Evolutionary conservation across 179 eudicot genomes (phyloP).

Genomic region (Heliamphora pulchella): DNA sequence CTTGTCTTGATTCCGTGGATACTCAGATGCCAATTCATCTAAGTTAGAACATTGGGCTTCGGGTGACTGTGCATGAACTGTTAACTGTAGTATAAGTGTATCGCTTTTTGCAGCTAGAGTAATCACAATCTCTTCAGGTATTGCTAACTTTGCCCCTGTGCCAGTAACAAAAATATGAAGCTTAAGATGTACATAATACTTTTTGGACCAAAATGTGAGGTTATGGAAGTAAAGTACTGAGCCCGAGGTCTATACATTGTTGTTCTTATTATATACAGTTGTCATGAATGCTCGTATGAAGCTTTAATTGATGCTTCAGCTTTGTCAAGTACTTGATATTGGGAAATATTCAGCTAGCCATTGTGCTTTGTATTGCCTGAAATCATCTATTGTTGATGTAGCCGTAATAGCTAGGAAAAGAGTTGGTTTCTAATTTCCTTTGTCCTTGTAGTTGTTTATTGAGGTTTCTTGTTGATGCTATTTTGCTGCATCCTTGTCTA

Average conservation of each 20-base stretch:
- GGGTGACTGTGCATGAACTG: neutral
- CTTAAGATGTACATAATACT: neutral
- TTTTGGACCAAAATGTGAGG: neutral
- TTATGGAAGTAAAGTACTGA: neutral
- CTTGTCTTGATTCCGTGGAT: neutral
- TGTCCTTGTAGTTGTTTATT: neutral
- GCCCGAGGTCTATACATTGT: neutral
- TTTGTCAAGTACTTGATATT: neutral
- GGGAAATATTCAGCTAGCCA: neutral
- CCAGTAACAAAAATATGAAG: neutral
- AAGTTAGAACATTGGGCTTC: neutral
- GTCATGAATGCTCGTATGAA: neutral
- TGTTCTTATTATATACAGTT: neutral
- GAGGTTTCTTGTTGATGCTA: neutral
- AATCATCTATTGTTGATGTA: neutral
- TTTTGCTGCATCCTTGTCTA: neutral
- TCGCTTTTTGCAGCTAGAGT: neutral
- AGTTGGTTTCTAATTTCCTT: neutral
- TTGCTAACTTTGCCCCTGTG: neutral
- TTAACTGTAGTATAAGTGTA: neutral
- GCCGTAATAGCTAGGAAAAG: neutral
- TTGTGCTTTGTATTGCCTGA: neutral
- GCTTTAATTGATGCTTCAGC: neutral
- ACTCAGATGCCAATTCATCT: neutral
- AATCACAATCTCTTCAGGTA: neutral